Base-by-base conservation (phyloP, 2,329 filamentous ascomycete species). In the Neoascochyta sp. region DNA sequence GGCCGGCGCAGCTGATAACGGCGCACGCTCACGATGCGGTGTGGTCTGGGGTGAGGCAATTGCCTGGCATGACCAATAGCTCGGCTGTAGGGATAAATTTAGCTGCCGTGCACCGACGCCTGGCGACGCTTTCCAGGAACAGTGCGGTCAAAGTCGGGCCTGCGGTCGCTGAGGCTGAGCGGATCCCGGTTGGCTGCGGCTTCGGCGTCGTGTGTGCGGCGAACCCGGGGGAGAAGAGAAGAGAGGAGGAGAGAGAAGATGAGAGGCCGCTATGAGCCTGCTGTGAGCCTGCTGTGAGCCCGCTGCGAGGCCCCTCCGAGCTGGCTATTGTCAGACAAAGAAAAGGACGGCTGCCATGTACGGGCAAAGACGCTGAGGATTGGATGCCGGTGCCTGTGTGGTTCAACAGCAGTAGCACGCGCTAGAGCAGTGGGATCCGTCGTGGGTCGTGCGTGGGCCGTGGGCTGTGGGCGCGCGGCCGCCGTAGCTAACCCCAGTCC, bases 71-170 rank as follows among this genome's bases (percentile, higher is more conserved):
- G 45, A 46, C 45, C 43, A 50, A 47, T 43, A 19, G 14, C 35
- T 34, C 29, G 31, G 38, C 33, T 38, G 28, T 31, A 36, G 41
- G 38, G 36, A 41, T 57, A 57, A 53, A 47, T 52, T 54, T 57
- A 54, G 52, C 34, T 42, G 38, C 35, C 25, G 32, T 25, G 34
- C 36, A 28, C 28, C 36, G 34, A 29, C 32, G 25, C 22, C 22
- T 36, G 41, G 53, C 56, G 52, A 57, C 39, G 50, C 36, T 57
- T 47, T 52, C 54, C 55, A 55, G 45, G 41, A 35, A 46, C 44
- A 43, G 39, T 38, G 52, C 57, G 57, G 54, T 53, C 56, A 58
- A 54, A 52, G 37, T 50, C 57, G 56, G 57, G 45, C n/a, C n/a
- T n/a, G n/a, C n/a, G 50, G 28, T 8, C 18, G 34, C 15, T 46